These are phyloP conservation scores for Phytophthora pluvialis DNA, from an alignment of 352 stramenopile genomes.

Conservation along the genomic window DNA sequence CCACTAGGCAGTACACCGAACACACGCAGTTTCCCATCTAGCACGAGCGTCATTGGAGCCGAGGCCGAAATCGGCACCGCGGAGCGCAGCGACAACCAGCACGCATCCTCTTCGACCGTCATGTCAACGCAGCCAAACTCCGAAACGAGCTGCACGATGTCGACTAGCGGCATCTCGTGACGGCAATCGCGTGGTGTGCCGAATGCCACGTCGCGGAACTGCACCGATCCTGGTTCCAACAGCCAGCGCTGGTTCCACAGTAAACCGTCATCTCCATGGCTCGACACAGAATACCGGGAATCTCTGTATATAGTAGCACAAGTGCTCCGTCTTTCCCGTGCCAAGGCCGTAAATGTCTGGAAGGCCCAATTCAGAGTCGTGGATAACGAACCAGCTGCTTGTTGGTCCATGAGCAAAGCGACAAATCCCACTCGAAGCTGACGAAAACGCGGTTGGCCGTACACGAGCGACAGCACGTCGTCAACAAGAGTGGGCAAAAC, in stretches of 20 bases:
- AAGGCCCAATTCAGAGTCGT: conserved; percentile 8
- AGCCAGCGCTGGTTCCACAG: conserved; percentile 36
- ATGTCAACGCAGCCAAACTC: conserved; percentile 31
- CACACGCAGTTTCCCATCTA: conserved; percentile 34
- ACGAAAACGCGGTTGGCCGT: conserved; percentile 16
- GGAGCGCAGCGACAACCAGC: conserved; percentile 16
- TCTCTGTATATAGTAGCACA: background rate
- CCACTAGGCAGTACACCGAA: conserved; percentile 42
- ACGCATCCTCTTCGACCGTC: conserved; percentile 3
- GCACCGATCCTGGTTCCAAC: conserved; percentile 24
- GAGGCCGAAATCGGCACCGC: conserved; percentile 1
- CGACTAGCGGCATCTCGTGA: conserved; percentile 7
- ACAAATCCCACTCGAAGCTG: conserved; percentile 7
- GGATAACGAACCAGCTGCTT: background rate
- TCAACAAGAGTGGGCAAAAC: conserved; percentile 31
- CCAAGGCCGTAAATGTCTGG: conserved; percentile 15
- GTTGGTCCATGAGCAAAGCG: conserved; percentile 15
- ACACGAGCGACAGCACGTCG: conserved; percentile 40
- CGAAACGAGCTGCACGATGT: conserved; percentile 6
- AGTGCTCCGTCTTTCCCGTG: conserved; percentile 3
- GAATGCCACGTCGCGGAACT: background rate
- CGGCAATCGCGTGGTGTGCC: background rate
- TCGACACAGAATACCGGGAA: background rate
- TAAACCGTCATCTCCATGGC: conserved; percentile 4
- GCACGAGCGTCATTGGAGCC: conserved; percentile 27